Evolutionary conservation across 331 rosid species (phyloP), one percentile per base, ranked within the genome.

Genomic region (Saraca asoca): DNA sequence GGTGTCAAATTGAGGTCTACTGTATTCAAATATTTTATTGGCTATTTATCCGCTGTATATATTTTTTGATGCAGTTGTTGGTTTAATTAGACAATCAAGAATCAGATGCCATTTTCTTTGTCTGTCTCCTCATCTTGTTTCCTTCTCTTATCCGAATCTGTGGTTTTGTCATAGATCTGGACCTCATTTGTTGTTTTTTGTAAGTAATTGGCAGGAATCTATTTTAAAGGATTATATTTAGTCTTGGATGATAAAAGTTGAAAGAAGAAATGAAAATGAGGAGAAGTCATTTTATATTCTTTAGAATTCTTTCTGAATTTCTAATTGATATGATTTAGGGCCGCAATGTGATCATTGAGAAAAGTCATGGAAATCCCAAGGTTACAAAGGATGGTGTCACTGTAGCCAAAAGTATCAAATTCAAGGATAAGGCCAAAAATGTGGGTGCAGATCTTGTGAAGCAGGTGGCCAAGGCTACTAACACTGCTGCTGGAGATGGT

Each of bases 371-470:
- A 58, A 70, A 73, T 43, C 96, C 96, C 1, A 73, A 88, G 82
- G 69, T 93, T 54, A 93, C 96, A 2, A 93, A 89, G 85, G 98
- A 93, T 67, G 98, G 98, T 34, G 95, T 89, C 19, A 93, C 98
- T 14, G 95, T 93, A 7, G 98, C 98, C 35, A 93, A 70, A 80
- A 93, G 95, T 71, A 86, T 93, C 77, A 70, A 71, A 13, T 93
- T 93, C 69, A 51, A 74, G 62, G 91, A 89, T 29, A 93, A 73
- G 58, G 79, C 76, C 12, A 92, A 92, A 75, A 90, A 92, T 74
- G 64, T 89, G 68, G 98, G 98, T 46, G 98, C 96, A 0, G 79
- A 77, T 48, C 94, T 92, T 12, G 96, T 92, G 66, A 92, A 92
- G 60, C 94, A 92, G 82, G 96, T 92, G 66, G 96, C 98, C 2